Percentiles rank a stretch among this genome's conserved stretches.
Conservation (phyloP, 2,329 filamentous ascomycete genomes). For the Sporothrix phasma region DNA sequence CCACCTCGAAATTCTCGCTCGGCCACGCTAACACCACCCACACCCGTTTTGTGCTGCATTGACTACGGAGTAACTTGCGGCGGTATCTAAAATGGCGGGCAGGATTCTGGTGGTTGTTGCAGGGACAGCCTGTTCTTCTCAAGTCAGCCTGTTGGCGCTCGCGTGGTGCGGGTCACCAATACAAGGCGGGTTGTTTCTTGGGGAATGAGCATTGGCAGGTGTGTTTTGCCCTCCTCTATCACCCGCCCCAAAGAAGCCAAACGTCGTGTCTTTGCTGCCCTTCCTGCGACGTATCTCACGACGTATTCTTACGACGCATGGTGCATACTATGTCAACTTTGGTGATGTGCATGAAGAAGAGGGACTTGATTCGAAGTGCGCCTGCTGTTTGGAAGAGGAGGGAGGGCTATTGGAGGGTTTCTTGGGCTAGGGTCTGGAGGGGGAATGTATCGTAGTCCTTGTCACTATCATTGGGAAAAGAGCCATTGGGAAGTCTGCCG, state of each 20-base stretch:
- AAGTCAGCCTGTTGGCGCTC: conserved; percentile 4
- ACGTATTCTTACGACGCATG: neutral
- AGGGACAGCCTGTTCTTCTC: neutral
- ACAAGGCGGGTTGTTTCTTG: conserved; percentile 9
- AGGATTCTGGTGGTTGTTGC: neutral
- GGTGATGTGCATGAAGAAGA: too few relatives aligned
- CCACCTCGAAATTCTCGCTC: conserved; percentile 4
- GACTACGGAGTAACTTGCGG: too few relatives aligned
- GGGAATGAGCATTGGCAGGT: neutral
- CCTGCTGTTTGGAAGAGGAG: neutral
- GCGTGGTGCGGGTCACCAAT: conserved; percentile 10
- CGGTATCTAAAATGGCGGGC: neutral
- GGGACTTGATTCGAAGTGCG: neutral
- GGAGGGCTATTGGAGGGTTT: neutral
- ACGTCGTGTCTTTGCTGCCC: neutral
- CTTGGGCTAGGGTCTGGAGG: neutral
- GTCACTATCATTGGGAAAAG: neutral
- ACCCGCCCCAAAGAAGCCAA: neutral
- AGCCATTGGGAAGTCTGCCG: neutral
- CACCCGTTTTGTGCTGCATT: neutral
- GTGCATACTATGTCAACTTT: too few relatives aligned
- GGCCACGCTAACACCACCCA: neutral
- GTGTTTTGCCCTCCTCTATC: neutral
- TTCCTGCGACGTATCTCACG: neutral
- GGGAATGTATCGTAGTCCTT: neutral